Conservation (phyloP, 352 stramenopile genomes). For the Phytopythium kandeliae region DNA sequence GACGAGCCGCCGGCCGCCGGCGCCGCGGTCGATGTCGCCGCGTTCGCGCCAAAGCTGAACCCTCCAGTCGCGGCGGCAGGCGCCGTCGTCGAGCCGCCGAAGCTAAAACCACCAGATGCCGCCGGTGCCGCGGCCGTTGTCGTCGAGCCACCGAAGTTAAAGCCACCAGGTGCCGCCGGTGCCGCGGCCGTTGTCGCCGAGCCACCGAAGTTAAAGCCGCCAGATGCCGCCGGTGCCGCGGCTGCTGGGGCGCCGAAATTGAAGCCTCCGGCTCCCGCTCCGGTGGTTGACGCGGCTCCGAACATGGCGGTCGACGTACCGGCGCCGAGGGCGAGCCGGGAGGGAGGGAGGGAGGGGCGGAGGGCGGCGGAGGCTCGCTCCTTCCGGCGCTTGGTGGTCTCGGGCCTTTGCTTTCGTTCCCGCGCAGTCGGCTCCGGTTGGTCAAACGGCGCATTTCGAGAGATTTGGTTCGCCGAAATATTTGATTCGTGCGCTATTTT, state of each 20-base stretch:
- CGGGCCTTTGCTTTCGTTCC: neutral
- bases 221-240: constrained; percentile 10
- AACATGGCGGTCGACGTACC: constrained; percentile 27
- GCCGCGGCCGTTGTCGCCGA: constrained; percentile 20
- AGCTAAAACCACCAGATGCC: constrained; percentile 3
- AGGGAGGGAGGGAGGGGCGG: neutral
- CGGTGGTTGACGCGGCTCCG: constrained; percentile 25
- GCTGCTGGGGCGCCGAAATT: constrained; percentile 15
- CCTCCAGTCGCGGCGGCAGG: constrained; percentile 13
- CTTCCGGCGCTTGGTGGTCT: neutral
- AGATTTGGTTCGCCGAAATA: too few species aligned
- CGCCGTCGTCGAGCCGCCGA: constrained; percentile 17
- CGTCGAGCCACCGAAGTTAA: constrained; percentile 34
- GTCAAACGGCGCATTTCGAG: neutral
- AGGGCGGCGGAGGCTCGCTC: neutral
- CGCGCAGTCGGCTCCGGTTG: neutral
- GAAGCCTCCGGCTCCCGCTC: constrained; percentile 12
- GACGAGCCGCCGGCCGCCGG: constrained; percentile 3
- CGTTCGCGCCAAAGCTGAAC: constrained; percentile 12
- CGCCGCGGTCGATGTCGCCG: constrained; percentile 6
- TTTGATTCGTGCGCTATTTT: neutral
- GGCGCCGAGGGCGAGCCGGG: too few species aligned
- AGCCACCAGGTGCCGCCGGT: constrained; percentile 17
- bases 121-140: constrained; percentile 15
- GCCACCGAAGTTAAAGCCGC: constrained; percentile 45